phyloP scores from a whole-genome alignment of 164 flowering plant species.

The Magnolia kwangsiensis region DNA sequence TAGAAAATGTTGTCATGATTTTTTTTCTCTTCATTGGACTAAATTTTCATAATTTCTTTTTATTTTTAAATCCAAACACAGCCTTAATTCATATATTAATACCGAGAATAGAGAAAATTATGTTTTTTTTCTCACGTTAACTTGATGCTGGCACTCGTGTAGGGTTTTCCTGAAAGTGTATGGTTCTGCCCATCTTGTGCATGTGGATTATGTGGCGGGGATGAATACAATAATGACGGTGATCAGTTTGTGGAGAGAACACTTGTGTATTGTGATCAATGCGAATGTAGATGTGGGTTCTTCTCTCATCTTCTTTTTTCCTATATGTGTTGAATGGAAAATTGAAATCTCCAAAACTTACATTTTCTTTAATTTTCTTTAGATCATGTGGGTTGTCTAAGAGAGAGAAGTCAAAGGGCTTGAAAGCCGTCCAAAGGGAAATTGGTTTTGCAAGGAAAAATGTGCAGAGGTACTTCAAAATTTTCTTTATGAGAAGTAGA shows the following conservation, averaged over 20 bases:
- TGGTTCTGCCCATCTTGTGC: slow-evolving; percentile 92
- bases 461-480: slow-evolving; percentile 56
- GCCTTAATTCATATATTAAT: too few relatives aligned
- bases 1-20: too few relatives aligned
- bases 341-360: not conserved
- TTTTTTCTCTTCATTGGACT: too few relatives aligned
- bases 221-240: slow-evolving; percentile 19
- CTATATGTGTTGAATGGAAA: not conserved
- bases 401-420: slow-evolving; percentile 16
- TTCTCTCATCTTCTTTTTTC: not conserved
- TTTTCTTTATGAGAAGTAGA: not conserved
- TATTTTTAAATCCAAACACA: too few relatives aligned
- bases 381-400: slow-evolving; percentile 76
- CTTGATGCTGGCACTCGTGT: slow-evolving; percentile 11
- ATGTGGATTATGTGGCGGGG: slow-evolving; percentile 59
- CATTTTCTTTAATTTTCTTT: slow-evolving; percentile 27
- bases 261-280: slow-evolving; percentile 59
- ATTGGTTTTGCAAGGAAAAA: slow-evolving; percentile 66
- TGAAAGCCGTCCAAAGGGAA: slow-evolving; percentile 23
- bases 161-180: slow-evolving; percentile 75
- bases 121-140: not conserved
- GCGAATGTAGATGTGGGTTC: slow-evolving; percentile 67
- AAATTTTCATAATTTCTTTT: too few relatives aligned
- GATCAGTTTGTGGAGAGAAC: slow-evolving; percentile 21
- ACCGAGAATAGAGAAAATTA: not conserved